Percentiles rank a stretch among this genome's conserved stretches.
These are phyloP conservation scores for Vachellia collinsii DNA, from an alignment of 306 rosid species.

Conservation along the genomic window DNA sequence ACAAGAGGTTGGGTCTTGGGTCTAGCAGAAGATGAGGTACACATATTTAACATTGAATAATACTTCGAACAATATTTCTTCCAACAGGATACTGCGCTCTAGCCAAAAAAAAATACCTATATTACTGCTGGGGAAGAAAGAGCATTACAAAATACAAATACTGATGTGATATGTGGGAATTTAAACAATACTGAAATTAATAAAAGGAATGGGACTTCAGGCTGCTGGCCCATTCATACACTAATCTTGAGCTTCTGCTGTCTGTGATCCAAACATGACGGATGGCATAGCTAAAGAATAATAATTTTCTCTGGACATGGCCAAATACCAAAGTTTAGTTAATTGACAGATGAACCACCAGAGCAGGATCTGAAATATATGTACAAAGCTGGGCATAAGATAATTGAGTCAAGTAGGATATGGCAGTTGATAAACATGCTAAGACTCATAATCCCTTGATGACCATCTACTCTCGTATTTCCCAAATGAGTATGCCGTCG, in stretches of 20 bases:
- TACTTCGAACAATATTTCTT: too few relatives aligned
- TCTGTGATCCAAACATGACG: neutral
- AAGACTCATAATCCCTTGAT: constrained; percentile 55
- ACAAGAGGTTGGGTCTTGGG: too few relatives aligned
- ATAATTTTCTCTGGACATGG: constrained; percentile 7
- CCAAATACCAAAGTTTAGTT: neutral
- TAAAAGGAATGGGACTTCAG: neutral
- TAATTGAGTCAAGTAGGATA: neutral
- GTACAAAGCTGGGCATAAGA: constrained; percentile 41
- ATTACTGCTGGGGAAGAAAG: too few relatives aligned
- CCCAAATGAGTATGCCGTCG: constrained; percentile 66
- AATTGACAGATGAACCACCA: constrained; percentile 18
- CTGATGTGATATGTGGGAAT: neutral
- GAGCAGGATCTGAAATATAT: constrained; percentile 28
- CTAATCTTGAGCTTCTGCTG: neutral
- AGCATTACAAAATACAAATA: too few relatives aligned
- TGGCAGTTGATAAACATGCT: constrained; percentile 30
- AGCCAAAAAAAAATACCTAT: too few relatives aligned
- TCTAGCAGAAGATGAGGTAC: too few relatives aligned
- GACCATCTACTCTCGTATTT: constrained; percentile 79
- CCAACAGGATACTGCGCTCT: too few relatives aligned
- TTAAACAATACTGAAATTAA: neutral
- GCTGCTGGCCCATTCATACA: neutral
- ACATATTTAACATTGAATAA: too few relatives aligned
- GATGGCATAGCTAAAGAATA: constrained; percentile 6